Conservation (phyloP, 2,329 filamentous ascomycete species). For the Cladorrhinum sp. region DNA sequence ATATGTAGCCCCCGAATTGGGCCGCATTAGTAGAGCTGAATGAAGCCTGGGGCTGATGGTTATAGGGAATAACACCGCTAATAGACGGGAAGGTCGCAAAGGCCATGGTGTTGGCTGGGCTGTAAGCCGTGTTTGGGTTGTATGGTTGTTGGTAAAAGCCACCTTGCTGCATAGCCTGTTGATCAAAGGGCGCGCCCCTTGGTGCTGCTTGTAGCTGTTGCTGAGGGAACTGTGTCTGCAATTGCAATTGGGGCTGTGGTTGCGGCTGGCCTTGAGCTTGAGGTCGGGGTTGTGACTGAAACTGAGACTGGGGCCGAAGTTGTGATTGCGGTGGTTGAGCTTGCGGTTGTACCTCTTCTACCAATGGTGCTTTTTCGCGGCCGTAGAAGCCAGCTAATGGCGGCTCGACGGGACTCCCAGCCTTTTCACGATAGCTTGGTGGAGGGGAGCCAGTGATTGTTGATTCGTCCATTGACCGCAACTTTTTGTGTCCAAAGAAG, state of each 20-base stretch:
- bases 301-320: slow-evolving; percentile 4
- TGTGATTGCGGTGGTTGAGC: neutral
- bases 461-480: slow-evolving; percentile 33
- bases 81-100: slow-evolving; percentile 2
- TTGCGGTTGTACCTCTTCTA: neutral
- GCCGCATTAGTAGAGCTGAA: slow-evolving; percentile 30
- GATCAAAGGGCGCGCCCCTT: neutral
- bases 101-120: slow-evolving; percentile 12
- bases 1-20: slow-evolving; percentile 25
- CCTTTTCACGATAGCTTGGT: slow-evolving; percentile 26
- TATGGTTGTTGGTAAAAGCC: slow-evolving; percentile 11
- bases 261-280: neutral
- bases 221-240: slow-evolving; percentile 1
- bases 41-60: slow-evolving; percentile 28
- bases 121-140: slow-evolving; percentile 15
- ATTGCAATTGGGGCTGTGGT: neutral
- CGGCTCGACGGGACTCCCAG: neutral
- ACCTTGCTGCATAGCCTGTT: slow-evolving; percentile 2
- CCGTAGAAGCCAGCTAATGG: slow-evolving; percentile 21
- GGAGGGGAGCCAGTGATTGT: slow-evolving; percentile 12
- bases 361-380: slow-evolving; percentile 20
- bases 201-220: neutral
- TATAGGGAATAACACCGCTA: slow-evolving; percentile 6
- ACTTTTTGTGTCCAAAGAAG: slow-evolving; percentile 32
- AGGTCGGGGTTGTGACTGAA: slow-evolving; percentile 7